phyloP scores from a whole-genome alignment of 768 basidiomycete genomes.

The Goffeauzyma gilvescens region DNA sequence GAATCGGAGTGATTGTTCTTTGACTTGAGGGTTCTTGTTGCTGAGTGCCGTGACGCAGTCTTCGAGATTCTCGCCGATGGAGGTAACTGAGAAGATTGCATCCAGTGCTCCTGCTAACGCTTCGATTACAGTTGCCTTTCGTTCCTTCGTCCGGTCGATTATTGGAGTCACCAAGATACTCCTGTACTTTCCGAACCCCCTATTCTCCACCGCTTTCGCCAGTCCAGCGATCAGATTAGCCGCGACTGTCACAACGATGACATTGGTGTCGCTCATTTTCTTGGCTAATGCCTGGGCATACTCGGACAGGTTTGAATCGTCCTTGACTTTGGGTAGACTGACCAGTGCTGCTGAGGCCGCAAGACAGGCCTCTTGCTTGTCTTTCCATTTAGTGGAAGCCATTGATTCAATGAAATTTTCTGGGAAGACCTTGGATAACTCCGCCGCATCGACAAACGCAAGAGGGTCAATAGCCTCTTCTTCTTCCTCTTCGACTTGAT shows the following conservation, averaged over 20 bases:
- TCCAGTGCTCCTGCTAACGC: conserved; percentile 71
- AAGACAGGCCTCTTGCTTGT: conserved; percentile 71
- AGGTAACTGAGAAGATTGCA: conserved; percentile 59
- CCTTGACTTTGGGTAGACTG: conserved; percentile 55
- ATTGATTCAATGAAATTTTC: conserved; percentile 52
- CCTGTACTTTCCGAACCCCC: conserved; percentile 52
- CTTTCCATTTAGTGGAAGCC: conserved; percentile 93
- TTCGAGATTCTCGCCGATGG: conserved; percentile 59
- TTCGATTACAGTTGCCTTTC: conserved; percentile 78
- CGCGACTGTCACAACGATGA: conserved; percentile 81
- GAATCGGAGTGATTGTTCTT: conserved; percentile 79
- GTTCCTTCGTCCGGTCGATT: conserved; percentile 79
- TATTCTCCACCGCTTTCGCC: conserved; percentile 54
- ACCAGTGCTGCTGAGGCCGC: no score
- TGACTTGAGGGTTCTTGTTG: conserved; percentile 91
- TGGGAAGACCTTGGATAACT: conserved; percentile 62
- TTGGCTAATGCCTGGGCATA: conserved; percentile 56
- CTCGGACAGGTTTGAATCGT: conserved; percentile 42
- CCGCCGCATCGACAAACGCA: conserved; percentile 59
- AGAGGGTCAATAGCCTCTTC: conserved; percentile 62
- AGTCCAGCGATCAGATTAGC: conserved; percentile 68
- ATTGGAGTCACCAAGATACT: conserved; percentile 54
- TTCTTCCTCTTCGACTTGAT: conserved; percentile 40
- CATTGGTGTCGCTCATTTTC: conserved; percentile 75
- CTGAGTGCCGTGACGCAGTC: conserved; percentile 59